phyloP scores from a whole-genome alignment of 345 rosid species.

The Boechera stricta region DNA sequence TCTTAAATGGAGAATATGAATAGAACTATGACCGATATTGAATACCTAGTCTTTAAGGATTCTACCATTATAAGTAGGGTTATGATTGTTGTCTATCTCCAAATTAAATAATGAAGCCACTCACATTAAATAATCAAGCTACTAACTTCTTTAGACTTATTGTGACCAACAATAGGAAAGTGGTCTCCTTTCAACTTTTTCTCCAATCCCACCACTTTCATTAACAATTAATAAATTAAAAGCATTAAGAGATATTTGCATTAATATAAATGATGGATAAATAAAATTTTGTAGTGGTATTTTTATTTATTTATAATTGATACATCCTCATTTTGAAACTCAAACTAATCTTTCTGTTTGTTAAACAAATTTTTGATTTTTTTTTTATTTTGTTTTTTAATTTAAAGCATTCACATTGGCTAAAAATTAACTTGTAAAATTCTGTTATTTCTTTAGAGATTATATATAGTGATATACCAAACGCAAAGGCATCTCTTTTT shows the following conservation, averaged over 20 bases:
- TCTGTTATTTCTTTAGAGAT: conserved; percentile 9
- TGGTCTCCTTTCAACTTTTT: conserved; percentile 58
- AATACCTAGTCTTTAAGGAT: conserved; percentile 18
- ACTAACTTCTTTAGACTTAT: conserved; percentile 64
- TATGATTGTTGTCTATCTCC: conserved; percentile 10
- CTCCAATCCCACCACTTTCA: conserved; percentile 40
- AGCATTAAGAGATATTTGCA: conserved; percentile 18
- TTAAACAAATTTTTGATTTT: background rate
- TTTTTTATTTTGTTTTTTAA: background rate
- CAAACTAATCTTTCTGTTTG: background rate
- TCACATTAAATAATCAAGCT: conserved; percentile 49
- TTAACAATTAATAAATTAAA: conserved; percentile 40
- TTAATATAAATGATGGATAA: background rate
- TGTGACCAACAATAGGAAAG: conserved; percentile 69
- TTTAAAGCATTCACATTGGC: background rate
- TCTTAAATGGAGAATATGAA: background rate
- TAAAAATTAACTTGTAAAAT: conserved; percentile 14
- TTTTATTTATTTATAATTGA: background rate
- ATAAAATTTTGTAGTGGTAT: background rate
- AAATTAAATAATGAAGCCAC: conserved; percentile 15
- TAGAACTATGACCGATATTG: conserved; percentile 8
- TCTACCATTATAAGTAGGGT: conserved; percentile 22
- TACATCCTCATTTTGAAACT: conserved; percentile 17
- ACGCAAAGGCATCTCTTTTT: conserved; percentile 39
- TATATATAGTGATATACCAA: conserved; percentile 43